Evolutionary conservation across 371 early-diverging fungal genomes (phyloP).

Genomic region (Nematocida ausubeli): DNA sequence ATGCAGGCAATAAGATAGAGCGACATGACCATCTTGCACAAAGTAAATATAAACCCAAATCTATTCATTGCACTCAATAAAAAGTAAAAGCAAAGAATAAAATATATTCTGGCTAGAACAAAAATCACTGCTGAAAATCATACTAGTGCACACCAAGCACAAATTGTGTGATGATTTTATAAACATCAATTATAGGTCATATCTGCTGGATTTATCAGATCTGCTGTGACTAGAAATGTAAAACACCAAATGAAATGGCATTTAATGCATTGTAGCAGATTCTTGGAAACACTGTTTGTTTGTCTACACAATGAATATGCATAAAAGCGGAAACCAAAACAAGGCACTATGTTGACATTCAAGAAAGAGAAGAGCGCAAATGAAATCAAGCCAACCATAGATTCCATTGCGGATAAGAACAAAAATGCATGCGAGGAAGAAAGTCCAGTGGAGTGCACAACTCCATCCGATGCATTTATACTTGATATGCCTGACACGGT

Average conservation of each 20-base stretch:
- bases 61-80: neutral
- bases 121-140: neutral
- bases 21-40: neutral
- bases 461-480: neutral
- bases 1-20: neutral
- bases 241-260: too few relatives aligned
- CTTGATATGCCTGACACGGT: neutral
- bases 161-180: too few relatives aligned
- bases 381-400: too few relatives aligned
- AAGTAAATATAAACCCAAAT: neutral
- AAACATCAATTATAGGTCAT: too few relatives aligned
- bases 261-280: too few relatives aligned
- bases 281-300: neutral
- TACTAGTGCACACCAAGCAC: neutral
- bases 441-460: neutral
- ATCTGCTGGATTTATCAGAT: too few relatives aligned
- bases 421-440: neutral
- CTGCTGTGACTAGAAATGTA: too few relatives aligned
- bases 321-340: neutral
- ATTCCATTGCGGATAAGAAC: too few relatives aligned
- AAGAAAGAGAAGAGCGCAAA: neutral
- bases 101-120: neutral
- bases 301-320: neutral
- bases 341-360: neutral
- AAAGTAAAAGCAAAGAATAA: conserved; percentile 6